Base-by-base conservation (phyloP, 2,329 filamentous ascomycete genomes). In the Simplicillium sp. region DNA sequence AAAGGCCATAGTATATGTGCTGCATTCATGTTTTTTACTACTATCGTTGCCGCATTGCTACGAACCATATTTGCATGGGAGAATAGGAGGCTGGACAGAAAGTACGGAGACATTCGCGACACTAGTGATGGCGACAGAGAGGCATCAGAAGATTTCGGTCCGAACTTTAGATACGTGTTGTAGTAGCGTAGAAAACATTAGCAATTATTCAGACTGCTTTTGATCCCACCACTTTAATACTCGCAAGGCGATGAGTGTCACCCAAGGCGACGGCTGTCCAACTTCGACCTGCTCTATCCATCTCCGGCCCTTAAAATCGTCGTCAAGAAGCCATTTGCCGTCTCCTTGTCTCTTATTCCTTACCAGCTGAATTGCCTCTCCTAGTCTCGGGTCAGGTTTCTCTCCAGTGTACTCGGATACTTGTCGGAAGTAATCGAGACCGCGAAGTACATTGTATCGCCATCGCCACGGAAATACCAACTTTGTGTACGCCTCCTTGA, bases 11-110 rank as follows among this genome's bases (percentile, higher is more conserved):
- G 42, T 3, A 44, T 50, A 8, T 50, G 48, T 14, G 48, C 48
- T 13, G 45, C 44, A 1, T 50, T 50, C 14, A 50, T 50, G 48
- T 45, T 48, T 20, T 50, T 50, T 17, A 47, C 46, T 9, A 42
- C 46, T 2, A 33, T 50, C 3, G 7, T 50, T 2, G 48, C 44
- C 3, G 28, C 46, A 16, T 38, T 29, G 11, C 34, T 50, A 3
- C 42, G 48, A 8, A 31, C 15, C 8, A 12, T 45, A 3, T 38
- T 50, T 4, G 41, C 37, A 7, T 48, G 48, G 47, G 44, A 50
- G 14, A 50, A 50, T 18, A 47, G 39, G n/a, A 44, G 39, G 29
- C 29, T 50, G 13, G 47, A 44, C n/a, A n/a, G 37, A 12, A 35
- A 44, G 25, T 39, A 39, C 14, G 37, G 40, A 16, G 38, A 37